Conservation (phyloP, 768 basidiomycete species). For the Mrakia frigida region DNA sequence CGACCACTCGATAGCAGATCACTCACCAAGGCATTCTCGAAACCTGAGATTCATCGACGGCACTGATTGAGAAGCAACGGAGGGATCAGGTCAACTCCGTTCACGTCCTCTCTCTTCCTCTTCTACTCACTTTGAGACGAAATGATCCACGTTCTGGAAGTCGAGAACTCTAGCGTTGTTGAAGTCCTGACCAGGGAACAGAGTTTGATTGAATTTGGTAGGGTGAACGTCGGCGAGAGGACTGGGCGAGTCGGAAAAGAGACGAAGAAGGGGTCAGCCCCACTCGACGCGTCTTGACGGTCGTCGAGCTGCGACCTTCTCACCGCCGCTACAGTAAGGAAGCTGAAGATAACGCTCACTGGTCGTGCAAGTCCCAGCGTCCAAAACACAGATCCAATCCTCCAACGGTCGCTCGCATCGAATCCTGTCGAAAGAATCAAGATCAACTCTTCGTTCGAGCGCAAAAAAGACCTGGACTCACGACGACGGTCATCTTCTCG, state of each 20-base stretch:
- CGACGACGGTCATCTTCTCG: conserved; percentile 56
- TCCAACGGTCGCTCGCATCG: conserved; percentile 70
- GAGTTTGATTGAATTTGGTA: conserved; percentile 67
- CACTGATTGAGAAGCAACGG: conserved; percentile 29
- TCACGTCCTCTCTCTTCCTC: too few relatives aligned
- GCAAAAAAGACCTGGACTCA: neutral
- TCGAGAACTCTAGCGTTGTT: conserved; percentile 78
- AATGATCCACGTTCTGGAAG: conserved; percentile 69
- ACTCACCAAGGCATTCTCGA: conserved; percentile 67
- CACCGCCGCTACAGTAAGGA: neutral
- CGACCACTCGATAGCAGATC: too few relatives aligned
- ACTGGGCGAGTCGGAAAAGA: conserved; percentile 35
- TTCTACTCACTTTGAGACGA: conserved; percentile 32
- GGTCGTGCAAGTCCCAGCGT: conserved; percentile 88
- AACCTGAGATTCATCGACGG: conserved; percentile 59
- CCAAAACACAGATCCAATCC: conserved; percentile 96
- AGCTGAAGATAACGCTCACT: conserved; percentile 41
- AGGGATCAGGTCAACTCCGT: neutral
- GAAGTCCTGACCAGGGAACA: conserved; percentile 86
- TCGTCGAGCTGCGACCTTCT: neutral
- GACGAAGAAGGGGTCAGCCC: neutral
- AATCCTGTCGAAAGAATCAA: conserved; percentile 49
- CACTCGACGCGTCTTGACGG: neutral
- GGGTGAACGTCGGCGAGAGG: conserved; percentile 91
- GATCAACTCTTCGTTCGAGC: neutral